Evolutionary conservation across 805 yeast species (phyloP).

Genomic region (Yarrowia deformans): DNA sequence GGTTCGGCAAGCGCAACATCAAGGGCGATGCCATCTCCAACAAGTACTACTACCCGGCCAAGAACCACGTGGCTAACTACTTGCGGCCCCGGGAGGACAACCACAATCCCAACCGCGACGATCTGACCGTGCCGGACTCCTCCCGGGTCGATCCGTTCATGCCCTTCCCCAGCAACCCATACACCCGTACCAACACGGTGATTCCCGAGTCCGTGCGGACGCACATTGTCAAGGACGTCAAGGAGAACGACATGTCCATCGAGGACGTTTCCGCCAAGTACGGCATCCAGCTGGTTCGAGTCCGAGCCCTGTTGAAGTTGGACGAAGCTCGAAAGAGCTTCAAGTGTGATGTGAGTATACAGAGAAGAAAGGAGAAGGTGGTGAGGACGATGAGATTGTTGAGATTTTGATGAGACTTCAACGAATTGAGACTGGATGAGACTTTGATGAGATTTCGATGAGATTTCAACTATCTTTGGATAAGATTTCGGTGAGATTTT

Average conservation of each 20-base stretch:
- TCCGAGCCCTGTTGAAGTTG: slow-evolving; percentile 85
- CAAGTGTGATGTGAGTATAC: slow-evolving; percentile 62
- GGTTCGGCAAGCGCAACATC: slow-evolving; percentile 31
- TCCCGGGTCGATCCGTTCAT: slow-evolving; percentile 48
- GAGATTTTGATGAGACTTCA: too few species aligned
- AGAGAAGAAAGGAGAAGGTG: not conserved
- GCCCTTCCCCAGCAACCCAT: slow-evolving; percentile 83
- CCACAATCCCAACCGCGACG: slow-evolving; percentile 26
- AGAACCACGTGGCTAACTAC: slow-evolving; percentile 31
- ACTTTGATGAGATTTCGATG: too few species aligned
- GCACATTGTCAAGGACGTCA: slow-evolving; percentile 64
- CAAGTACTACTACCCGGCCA: slow-evolving; percentile 29
- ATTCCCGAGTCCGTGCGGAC: slow-evolving; percentile 66
- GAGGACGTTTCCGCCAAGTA: slow-evolving; percentile 80
- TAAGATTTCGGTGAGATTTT: too few species aligned
- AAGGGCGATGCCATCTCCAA: slow-evolving; percentile 33
- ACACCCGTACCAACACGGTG: slow-evolving; percentile 70
- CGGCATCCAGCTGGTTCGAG: slow-evolving; percentile 82
- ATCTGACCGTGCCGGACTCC: slow-evolving; percentile 18
- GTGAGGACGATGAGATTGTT: too few species aligned
- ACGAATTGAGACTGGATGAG: too few species aligned
- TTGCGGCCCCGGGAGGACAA: not conserved
- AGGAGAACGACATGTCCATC: slow-evolving; percentile 58
- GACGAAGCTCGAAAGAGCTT: slow-evolving; percentile 68
- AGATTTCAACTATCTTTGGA: too few species aligned